Evolutionary conservation across 192 early-diverging fungal genomes (phyloP).

Genomic region (Chytriomyces sp.): DNA sequence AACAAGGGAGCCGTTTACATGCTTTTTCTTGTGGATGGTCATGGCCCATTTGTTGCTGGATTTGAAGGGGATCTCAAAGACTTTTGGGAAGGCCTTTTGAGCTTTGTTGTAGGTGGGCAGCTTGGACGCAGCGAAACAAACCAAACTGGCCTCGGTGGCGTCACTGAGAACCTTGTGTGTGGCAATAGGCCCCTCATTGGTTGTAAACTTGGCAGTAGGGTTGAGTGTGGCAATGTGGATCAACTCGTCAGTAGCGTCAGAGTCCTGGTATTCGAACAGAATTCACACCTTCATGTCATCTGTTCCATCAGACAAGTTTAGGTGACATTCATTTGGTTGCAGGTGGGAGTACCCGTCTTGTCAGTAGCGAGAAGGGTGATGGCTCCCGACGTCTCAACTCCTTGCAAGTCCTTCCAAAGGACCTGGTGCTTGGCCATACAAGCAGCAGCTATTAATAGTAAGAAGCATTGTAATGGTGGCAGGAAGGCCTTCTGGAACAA

Average conservation of each 20-base stretch:
- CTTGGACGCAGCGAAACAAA: constrained; percentile 70
- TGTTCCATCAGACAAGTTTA: constrained; percentile 30
- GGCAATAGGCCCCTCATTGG: constrained; percentile 73
- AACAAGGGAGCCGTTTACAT: constrained; percentile 68
- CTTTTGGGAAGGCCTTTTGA: constrained; percentile 71
- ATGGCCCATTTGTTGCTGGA: constrained; percentile 90
- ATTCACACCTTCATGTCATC: constrained; percentile 28
- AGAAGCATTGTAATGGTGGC: constrained; percentile 57
- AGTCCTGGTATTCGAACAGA: constrained; percentile 38
- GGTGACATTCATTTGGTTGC: constrained; percentile 63
- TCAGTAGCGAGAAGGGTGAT: constrained; percentile 69
- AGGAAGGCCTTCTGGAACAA: constrained; percentile 61
- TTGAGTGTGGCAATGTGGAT: constrained; percentile 17
- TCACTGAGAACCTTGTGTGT: constrained; percentile 71
- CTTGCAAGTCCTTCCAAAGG: constrained; percentile 64
- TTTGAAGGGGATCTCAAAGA: constrained; percentile 95
- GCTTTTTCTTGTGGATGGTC: constrained; percentile 79
- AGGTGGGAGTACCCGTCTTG: constrained; percentile 74
- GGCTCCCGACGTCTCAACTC: constrained; percentile 65
- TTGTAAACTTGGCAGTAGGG: constrained; percentile 70
- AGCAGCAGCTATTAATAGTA: constrained; percentile 52
- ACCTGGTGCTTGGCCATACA: constrained; percentile 60
- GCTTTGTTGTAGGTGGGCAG: constrained; percentile 70
- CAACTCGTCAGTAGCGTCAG: constrained; percentile 20
- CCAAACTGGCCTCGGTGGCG: constrained; percentile 82